Conservation (phyloP, 495 filamentous ascomycete species). For the Letharia lupina region DNA sequence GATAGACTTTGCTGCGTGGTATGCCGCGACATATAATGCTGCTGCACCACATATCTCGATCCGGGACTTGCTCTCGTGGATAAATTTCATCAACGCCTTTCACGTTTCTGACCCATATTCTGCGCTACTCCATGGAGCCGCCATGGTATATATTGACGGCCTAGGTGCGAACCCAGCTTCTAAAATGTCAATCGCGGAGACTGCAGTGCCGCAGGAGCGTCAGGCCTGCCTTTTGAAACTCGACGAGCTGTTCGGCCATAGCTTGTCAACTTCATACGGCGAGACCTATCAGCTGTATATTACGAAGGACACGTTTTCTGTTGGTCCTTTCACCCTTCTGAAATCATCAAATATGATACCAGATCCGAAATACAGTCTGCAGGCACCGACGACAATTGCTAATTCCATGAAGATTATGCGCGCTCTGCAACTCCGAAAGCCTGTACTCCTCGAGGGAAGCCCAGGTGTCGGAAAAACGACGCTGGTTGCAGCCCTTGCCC, state of each 20-base stretch:
- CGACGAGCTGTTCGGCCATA: slow-evolving; percentile 51
- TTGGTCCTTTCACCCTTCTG: slow-evolving; percentile 66
- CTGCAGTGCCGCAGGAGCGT: slow-evolving; percentile 53
- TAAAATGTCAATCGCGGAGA: slow-evolving; percentile 56
- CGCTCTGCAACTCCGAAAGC: slow-evolving; percentile 81
- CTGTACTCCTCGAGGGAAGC: slow-evolving; percentile 88
- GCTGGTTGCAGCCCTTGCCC: slow-evolving; percentile 74
- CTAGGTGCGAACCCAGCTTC: slow-evolving; percentile 90
- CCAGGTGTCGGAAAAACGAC: slow-evolving; percentile 98
- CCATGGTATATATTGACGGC: slow-evolving; percentile 92
- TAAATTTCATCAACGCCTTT: slow-evolving; percentile 77
- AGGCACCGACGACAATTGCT: slow-evolving; percentile 77
- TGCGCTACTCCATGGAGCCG: slow-evolving; percentile 74
- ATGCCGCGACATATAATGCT: slow-evolving; percentile 66
- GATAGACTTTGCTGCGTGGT: slow-evolving; percentile 87
- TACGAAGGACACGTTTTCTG: slow-evolving; percentile 41
- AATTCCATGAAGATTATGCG: slow-evolving; percentile 87
- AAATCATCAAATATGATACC: slow-evolving; percentile 39
- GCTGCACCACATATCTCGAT: slow-evolving; percentile 71
- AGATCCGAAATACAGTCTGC: slow-evolving; percentile 64
- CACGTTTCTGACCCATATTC: slow-evolving; percentile 42
- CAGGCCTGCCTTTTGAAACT: slow-evolving; percentile 64
- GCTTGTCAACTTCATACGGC: slow-evolving; percentile 56
- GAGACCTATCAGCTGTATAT: slow-evolving; percentile 42
- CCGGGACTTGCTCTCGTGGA: slow-evolving; percentile 85